Percentiles rank a stretch among this genome's conserved stretches.
Conservation (phyloP, 352 stramenopile species). For the Pythium graminicola region DNA sequence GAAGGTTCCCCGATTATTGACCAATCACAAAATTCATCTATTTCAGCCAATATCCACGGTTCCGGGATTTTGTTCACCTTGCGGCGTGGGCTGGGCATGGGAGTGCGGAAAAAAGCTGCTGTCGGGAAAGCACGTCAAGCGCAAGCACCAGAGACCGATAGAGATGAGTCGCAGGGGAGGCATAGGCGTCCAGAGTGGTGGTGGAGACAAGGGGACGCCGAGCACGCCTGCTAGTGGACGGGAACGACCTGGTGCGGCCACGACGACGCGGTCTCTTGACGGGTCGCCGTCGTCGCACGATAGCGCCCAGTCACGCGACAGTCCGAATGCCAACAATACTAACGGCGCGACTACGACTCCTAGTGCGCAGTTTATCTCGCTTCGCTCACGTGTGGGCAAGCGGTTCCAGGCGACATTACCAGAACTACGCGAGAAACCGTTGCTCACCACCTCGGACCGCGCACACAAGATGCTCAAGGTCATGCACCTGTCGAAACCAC, state of each 20-base stretch:
- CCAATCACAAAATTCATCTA: slow-evolving; percentile 15
- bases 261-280: slow-evolving; percentile 6
- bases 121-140: slow-evolving; percentile 1
- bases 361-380: slow-evolving; percentile 48
- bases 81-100: slow-evolving; percentile 14
- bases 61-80: slow-evolving; percentile 22
- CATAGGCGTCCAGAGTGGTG: neutral
- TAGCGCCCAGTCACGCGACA: slow-evolving; percentile 11
- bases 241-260: no score
- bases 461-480: slow-evolving; percentile 22
- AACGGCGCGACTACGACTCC: neutral
- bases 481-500: slow-evolving; percentile 27
- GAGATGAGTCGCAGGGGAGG: slow-evolving; percentile 18
- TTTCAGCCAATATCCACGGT: slow-evolving; percentile 15
- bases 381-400: slow-evolving; percentile 75
- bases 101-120: slow-evolving; percentile 26
- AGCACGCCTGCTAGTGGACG: neutral
- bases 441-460: slow-evolving; percentile 5
- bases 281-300: slow-evolving; percentile 23
- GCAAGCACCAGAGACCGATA: no score
- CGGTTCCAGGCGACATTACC: slow-evolving; percentile 73
- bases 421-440: slow-evolving; percentile 30
- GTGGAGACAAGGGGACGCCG: neutral
- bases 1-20: slow-evolving; percentile 11
- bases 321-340: neutral